Evolutionary conservation across 2,329 filamentous ascomycete species (phyloP), one percentile per base, ranked within the genome.

Genomic region (Nemania abortiva): DNA sequence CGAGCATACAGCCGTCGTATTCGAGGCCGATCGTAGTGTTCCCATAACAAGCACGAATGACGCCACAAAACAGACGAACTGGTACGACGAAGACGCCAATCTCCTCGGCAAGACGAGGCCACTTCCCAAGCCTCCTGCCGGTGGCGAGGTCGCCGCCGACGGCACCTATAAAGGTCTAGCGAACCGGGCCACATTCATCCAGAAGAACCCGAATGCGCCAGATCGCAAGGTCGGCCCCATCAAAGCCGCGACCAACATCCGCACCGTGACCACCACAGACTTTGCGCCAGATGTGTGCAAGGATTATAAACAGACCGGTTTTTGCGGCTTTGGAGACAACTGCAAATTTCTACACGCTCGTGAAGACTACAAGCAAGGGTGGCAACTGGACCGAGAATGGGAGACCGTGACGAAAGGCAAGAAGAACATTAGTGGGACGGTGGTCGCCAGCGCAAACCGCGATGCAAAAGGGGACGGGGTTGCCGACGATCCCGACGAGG

Each of bases 301-400:
- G 80, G 96, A 98, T 78, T 96, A 93, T 81, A 95, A 95, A 74
- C 88, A 92, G 75, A 96, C 91, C 1, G 91, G 91, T 0, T 91
- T 75, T 76, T 90, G 88, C 74, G 89, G 90, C 1, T 92, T 91
- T 72, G 91, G 92, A 31, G 93, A 96, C 78, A 90, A 86, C 70
- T 97, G 95, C 84, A 97, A 94, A 77, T 96, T 90, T 77, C 77
- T 94, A 0, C 93, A 96, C 76, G 89, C 89, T 5, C 85, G 93
- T 66, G 91, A 93, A 75, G 92, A 94, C 79, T 92, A 93, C 78
- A 94, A 95, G 75, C 92, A 95, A 78, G 96, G 96, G 2, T 99
- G 96, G 96, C 94, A 98, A 79, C 86, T 99, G 4, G 96, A 99
- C 80, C 87, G 88, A 61, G 95, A 98, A 57, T 99, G 96, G 96